Evolutionary conservation across 148 eudicot genomes (phyloP), one percentile per base, ranked within the genome.

Genomic region (Silene uniflora): DNA sequence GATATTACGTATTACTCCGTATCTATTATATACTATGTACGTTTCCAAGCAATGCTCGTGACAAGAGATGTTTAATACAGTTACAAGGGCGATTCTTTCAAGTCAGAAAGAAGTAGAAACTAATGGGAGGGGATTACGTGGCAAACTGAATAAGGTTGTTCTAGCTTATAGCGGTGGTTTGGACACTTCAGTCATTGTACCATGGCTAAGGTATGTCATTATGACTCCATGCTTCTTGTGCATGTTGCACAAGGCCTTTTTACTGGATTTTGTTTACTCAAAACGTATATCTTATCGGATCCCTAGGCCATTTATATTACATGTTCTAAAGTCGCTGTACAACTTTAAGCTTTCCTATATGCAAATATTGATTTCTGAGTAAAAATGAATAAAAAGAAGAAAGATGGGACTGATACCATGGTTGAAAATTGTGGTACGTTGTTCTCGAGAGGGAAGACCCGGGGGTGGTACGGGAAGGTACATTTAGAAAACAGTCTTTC

Each of bases 141-240:
- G 89, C 49, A 90, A 92, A 81, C 84, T 95, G 78, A 89, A 92
- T 72, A 95, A 95, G 82, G 99, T 95, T 56, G 99, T 95, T 72
- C 84, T 95, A 73, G 99, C 99, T 64, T 95, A 92, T 71, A 95
- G 99, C 73, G 99, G 99, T 74, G 99, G 97, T 72, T 88, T 95
- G 78, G 99, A 95, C 81, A 90, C 99, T 46, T 95, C 99, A 44
- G 99, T 95, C 54, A 91, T 95, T 83, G 99, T 95, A 62, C 99
- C 99, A 77, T 95, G 99, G 99, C 86, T 95, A 67, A 88, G 99
- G 97, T 95, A 76, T 69, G 75, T 1, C 32, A n/a, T 93, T 95
- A 76, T 66, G 75, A 3, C 32, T n/a, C 16, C 52, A 59, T 24
- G 13, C 39, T 32, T 56, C 54, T 46, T n/a, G n/a, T n/a, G n/a